Evolutionary conservation across 1,284 basidiomycete species (phyloP).

Genomic region (Ceratobasidium sp.): DNA sequence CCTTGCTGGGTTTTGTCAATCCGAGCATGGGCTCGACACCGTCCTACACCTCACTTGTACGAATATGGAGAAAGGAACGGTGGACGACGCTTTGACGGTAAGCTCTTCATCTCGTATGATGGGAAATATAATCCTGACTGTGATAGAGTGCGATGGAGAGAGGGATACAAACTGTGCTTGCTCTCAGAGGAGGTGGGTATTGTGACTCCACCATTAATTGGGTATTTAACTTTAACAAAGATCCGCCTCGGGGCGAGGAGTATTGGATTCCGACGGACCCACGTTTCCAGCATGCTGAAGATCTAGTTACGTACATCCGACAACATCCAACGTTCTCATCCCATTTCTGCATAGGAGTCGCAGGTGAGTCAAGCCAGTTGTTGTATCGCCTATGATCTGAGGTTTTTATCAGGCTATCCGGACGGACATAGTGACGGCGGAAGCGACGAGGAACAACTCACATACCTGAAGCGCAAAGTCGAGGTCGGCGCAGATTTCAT

Average conservation of each 20-base stretch:
- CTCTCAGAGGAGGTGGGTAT: conserved; percentile 82
- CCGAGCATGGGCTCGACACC: conserved; percentile 80
- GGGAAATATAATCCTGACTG: too few species aligned
- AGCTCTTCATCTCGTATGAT: too few species aligned
- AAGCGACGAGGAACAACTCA: conserved; percentile 76
- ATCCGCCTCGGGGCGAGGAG: conserved; percentile 93
- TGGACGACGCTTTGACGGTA: conserved; percentile 87
- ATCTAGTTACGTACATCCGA: conserved; percentile 92
- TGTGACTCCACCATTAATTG: background rate
- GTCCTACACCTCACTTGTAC: conserved; percentile 98
- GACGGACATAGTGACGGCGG: conserved; percentile 86
- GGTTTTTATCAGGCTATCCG: conserved; percentile 76
- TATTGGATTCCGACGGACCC: conserved; percentile 90
- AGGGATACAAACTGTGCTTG: conserved; percentile 92
- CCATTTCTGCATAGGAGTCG: conserved; percentile 92
- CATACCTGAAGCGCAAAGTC: conserved; percentile 86
- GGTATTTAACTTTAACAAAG: conserved; percentile 55
- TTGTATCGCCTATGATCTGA: conserved; percentile 37
- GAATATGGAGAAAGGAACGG: conserved; percentile 90
- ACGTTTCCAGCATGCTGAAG: conserved; percentile 86
- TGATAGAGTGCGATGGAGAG: conserved; percentile 78
- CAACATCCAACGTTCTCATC: conserved; percentile 80
- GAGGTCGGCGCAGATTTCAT: conserved; percentile 97
- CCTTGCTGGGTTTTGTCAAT: conserved; percentile 77
- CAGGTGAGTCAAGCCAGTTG: conserved; percentile 74